A percentile compares a stretch with the other conserved stretches of the same genome.
phyloP scores from a whole-genome alignment of 306 rosid species.

The Argentina anserina region DNA sequence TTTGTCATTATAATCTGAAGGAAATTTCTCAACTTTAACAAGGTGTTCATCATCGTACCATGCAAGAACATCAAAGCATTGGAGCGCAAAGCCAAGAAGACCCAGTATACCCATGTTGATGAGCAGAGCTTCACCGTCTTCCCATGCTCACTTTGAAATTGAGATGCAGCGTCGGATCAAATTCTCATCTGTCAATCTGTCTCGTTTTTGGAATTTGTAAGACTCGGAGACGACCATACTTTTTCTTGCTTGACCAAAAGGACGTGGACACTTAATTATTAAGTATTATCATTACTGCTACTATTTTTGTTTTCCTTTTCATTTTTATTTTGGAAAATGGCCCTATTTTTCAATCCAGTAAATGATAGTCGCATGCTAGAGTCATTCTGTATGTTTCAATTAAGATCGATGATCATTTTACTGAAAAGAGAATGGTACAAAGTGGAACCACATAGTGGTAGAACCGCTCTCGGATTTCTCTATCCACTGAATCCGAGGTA shows the following conservation, averaged over 20 bases:
- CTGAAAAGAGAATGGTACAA: too few species aligned
- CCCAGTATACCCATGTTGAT: constrained; percentile 32
- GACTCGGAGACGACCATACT: background rate
- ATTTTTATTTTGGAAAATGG: too few species aligned
- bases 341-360: too few species aligned
- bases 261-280: too few species aligned
- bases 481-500: too few species aligned
- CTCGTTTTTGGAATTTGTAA: background rate
- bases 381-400: too few species aligned
- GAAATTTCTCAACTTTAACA: background rate
- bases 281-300: too few species aligned
- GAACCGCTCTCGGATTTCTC: too few species aligned
- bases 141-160: background rate
- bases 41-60: constrained; percentile 16
- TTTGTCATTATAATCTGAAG: background rate
- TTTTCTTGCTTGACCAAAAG: background rate
- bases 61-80: constrained; percentile 34
- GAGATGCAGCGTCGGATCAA: background rate
- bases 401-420: too few species aligned
- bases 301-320: too few species aligned
- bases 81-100: constrained; percentile 32
- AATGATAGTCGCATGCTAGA: too few species aligned
- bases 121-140: background rate
- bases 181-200: background rate
- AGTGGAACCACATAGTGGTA: too few species aligned